Evolutionary conservation across 2,329 filamentous ascomycete species (phyloP), one percentile per base, ranked within the genome.

Genomic region (Chalara sp.): DNA sequence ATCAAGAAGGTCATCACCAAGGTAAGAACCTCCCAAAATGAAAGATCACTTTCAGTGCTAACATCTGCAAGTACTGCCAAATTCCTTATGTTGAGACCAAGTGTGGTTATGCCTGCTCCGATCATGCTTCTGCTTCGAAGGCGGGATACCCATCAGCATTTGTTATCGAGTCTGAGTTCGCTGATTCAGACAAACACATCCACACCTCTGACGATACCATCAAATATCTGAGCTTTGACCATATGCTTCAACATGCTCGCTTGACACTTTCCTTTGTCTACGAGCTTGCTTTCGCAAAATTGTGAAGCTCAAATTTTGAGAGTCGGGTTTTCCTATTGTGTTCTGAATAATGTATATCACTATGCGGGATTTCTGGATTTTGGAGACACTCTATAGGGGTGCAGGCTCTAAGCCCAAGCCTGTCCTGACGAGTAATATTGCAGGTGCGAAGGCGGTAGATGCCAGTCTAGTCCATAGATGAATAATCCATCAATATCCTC

Each of bases 231-330:
- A 86, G 83, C 60, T 95, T 95, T 65, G 83, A 91, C 65, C 90
- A 96, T 68, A 95, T 96, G 89, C 76, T 93, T 33, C 84, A 96
- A 72, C 90, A 96, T 69, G 89, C 88, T 28, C 85, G 83, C 66
- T 78, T 96, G 76, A 93, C 89, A 1, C 74, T 95, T 32, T 87
- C 85, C 5, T 77, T 95, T 59, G 88, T 84, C 5, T 92, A 91
- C 62, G 90, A 96, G 72, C 77, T 95, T 54, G 89, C 84, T 7
- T 88, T 88, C 71, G 81, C 87, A 21, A 75, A 87, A 42, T 52
- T 65, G 48, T 64, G 45, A 54, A 28, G 32, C 3, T 21, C 21
- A 21, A 21, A 21, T 35, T 48, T 32, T 44, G 29, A 44, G 30
- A 10, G 32, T 41, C 28, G 21, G 3, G 21, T 21, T 21, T 21